Evolutionary conservation across 345 rosid species (phyloP).

Genomic region (Citrus unshiu): DNA sequence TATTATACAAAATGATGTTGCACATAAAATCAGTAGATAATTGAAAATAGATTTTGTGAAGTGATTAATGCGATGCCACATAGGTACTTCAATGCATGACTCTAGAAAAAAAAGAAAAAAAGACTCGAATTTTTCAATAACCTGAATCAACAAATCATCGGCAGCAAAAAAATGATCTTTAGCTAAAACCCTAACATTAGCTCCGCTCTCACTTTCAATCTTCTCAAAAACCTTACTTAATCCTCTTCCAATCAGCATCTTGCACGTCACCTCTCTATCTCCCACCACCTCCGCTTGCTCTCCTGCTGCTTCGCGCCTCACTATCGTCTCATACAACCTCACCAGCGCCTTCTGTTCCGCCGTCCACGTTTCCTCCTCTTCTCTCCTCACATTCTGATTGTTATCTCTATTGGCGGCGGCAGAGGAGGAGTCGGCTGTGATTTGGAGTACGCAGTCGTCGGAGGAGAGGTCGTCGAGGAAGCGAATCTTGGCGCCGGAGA

Average conservation of each 20-base stretch:
- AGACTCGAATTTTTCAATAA: neutral
- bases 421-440: conserved; percentile 2
- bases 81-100: neutral
- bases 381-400: neutral
- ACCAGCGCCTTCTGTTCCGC: conserved; percentile 50
- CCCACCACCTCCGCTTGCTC: conserved; percentile 30
- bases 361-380: conserved; percentile 33
- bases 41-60: no score
- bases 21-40: neutral
- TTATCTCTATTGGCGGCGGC: neutral
- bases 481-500: conserved; percentile 34
- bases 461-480: conserved; percentile 33
- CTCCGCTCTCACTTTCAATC: conserved; percentile 51
- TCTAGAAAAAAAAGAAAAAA: neutral
- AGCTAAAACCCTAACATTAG: conserved; percentile 40
- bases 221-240: conserved; percentile 45
- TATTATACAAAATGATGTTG: neutral
- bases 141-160: conserved; percentile 62
- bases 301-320: conserved; percentile 36
- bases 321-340: conserved; percentile 64
- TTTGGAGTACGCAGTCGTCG: conserved; percentile 34
- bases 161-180: conserved; percentile 53
- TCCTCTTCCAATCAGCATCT: conserved; percentile 43
- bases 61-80: neutral
- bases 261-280: conserved; percentile 42